These are phyloP conservation scores for Strobilomyces echinocephalus DNA, from an alignment of 768 basidiomycete genomes.

Conservation along the genomic window DNA sequence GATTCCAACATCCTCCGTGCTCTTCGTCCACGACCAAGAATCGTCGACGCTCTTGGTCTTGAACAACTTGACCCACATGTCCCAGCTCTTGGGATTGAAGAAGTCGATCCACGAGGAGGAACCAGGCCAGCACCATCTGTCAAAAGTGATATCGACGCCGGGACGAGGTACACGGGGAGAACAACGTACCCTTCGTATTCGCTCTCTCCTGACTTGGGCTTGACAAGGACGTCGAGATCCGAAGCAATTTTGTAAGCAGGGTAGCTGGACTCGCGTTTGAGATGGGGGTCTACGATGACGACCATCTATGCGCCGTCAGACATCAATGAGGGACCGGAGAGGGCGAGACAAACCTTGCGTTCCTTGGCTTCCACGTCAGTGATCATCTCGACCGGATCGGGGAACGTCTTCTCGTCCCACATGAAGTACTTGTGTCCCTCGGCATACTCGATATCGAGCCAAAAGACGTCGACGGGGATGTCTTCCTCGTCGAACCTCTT, in stretches of 20 bases:
- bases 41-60: slow-evolving; percentile 49
- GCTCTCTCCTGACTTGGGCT: slow-evolving; percentile 69
- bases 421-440: slow-evolving; percentile 96
- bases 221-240: slow-evolving; percentile 78
- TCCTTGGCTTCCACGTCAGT: slow-evolving; percentile 80
- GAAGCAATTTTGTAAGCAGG: slow-evolving; percentile 83
- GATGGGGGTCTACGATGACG: slow-evolving; percentile 93
- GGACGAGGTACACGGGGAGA: neutral
- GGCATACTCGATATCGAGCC: slow-evolving; percentile 96
- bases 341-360: slow-evolving; percentile 59
- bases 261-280: slow-evolving; percentile 77
- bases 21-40: slow-evolving; percentile 72
- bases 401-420: slow-evolving; percentile 91
- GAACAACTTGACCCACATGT: slow-evolving; percentile 88
- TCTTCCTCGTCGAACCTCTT: slow-evolving; percentile 88
- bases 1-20: slow-evolving; percentile 81
- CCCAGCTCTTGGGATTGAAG: slow-evolving; percentile 87
- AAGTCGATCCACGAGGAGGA: slow-evolving; percentile 96
- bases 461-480: slow-evolving; percentile 93
- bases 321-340: neutral
- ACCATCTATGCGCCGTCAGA: slow-evolving; percentile 67
- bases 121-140: slow-evolving; percentile 92
- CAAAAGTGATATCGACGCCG: neutral
- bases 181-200: slow-evolving; percentile 75
- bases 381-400: slow-evolving; percentile 91